Evolutionary conservation across 805 yeast species (phyloP), one percentile per base, ranked within the genome.

Genomic region (Naumovozyma baii): DNA sequence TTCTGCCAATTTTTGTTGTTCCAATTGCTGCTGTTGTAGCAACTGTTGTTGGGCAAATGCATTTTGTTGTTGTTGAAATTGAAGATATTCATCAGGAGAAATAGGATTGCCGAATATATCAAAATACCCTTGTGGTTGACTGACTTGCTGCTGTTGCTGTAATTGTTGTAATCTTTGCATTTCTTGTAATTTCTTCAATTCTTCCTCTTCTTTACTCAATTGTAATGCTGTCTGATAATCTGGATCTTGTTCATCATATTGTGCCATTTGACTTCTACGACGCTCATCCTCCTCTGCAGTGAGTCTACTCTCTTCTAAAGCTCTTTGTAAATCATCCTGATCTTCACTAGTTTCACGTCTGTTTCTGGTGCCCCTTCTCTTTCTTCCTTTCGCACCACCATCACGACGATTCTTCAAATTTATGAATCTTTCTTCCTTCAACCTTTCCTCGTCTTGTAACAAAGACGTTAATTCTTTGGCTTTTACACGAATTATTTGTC

Each of bases 391-490:
- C 36, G 61, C 53, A 16, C 59, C 55, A 67, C 76, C 49, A 29
- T 49, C 52, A 25, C 39, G 44, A 17, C 52, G 40, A 22, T 67
- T 58, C 44, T 29, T 29, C 31, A 29, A 29, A 64, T 38, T 45
- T 8, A 46, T 53, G 26, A 67, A 70, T 44, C 96, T 70, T 57
- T 82, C 96, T 41, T 73, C 74, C 30, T 72, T 64, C 45, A 90
- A 71, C 53, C 94, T 71, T 51, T 85, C 95, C 45, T 83, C 88
- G 57, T 90, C 94, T 51, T 73, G 69, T 52, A 90, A 64, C 42
- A 90, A 65, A n/a, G 80, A 63, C 0, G 94, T 84, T 57, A 90
- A 69, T 50, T 85, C 96, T 55, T 80, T 83, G 2, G 96, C 96
- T 63, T 88, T 85, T 32, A 85, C 86, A 43, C 98, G 73, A 42